Evolutionary conservation across 352 stramenopile species (phyloP), one percentile per base, ranked within the genome.

Genomic region (Pythium folliculosum): DNA sequence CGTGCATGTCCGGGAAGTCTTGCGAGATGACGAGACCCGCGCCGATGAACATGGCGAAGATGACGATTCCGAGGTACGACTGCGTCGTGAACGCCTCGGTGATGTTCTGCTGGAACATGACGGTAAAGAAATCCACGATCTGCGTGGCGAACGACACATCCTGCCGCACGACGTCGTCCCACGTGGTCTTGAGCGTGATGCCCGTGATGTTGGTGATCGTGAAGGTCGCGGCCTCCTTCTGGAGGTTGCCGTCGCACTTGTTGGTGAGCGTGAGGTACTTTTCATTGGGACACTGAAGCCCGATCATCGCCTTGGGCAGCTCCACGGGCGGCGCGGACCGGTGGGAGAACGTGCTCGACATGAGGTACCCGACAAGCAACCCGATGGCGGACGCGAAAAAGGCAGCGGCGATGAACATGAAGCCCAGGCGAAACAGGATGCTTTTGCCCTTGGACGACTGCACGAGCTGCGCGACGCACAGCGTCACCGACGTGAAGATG

Each of bases 401-500:
- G 0, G 80, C 76, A 17, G 77, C 66, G 5, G 75, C 25, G 9
- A 81, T 38, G 50, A 88, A 89, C 57, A 82, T 68, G 14, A 75
- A n/a, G 9, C 25, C 58, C 58, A 89, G 73, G 5, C 80, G 80
- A 5, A 77, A n/a, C 51, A 87, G 65, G 19, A 90, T 78, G 7
- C 71, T 45, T 0, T 72, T 69, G 4, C 78, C 82, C 49, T 90
- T 89, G 48, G 72, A 64, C 6, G 80, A 84, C 3, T 82, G 70
- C 49, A 88, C 72, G 25, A 90, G 59, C 47, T 90, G 85, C 12
- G 75, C 78, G 25, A 89, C 72, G 62, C 78, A 84, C 44, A 84
- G 84, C 21, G 77, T 86, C 58, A 89, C 75, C 38, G 72, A 88
- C n/a, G 82, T 89, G 72, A 89, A 90, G 50, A 90, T 82, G n/a